Evolutionary conservation across 208 protist genomes (phyloP), one percentile per base, ranked within the genome.

Genomic region (Crithidia expoeki): DNA sequence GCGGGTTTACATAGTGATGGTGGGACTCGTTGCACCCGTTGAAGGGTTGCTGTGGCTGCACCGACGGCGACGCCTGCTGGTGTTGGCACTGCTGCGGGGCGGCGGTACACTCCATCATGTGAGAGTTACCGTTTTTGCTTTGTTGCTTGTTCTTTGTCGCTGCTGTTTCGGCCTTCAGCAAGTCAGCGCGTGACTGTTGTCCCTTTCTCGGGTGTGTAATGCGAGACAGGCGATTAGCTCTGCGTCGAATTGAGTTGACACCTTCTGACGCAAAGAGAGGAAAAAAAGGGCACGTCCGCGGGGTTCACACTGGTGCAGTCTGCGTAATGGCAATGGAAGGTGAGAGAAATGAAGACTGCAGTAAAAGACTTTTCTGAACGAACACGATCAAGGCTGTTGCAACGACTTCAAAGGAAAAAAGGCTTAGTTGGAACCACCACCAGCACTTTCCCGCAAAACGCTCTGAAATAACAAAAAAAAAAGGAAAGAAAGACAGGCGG

Each of bases 1-100:
- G 75, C 1, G 80, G 83, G 60, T 68, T 80, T 0, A 78, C 71
- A 51, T 85, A 88, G 38, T 81, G 81, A 17, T 60, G 53, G 42
- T 33, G 55, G 19, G 21, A 38, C 33, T 64, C 42, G n/a, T 28
- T 52, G 14, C 32, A 46, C 3, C 27, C 14, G 19, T 16, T 67
- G 0, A 4, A 17, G 1, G 2, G 23, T 11, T 32, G 32, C 21
- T 55, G 44, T 0, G 33, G 38, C 30, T 46, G 30, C 28, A 49
- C n/a, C 4, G 30, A 19, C 30, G n/a, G 38, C 33, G 51, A 61
- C 28, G 7, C 1, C 21, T 61, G 69, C 52, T 49, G 36, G 34
- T 30, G 61, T 32, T 27, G 33, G 19, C 17, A 33, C 27, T 34
- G 11, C 42, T 51, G 58, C 40, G 6, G 47, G 17, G 47, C 23